Conservation (phyloP, 768 basidiomycete genomes). For the Austroboletus festivus region DNA sequence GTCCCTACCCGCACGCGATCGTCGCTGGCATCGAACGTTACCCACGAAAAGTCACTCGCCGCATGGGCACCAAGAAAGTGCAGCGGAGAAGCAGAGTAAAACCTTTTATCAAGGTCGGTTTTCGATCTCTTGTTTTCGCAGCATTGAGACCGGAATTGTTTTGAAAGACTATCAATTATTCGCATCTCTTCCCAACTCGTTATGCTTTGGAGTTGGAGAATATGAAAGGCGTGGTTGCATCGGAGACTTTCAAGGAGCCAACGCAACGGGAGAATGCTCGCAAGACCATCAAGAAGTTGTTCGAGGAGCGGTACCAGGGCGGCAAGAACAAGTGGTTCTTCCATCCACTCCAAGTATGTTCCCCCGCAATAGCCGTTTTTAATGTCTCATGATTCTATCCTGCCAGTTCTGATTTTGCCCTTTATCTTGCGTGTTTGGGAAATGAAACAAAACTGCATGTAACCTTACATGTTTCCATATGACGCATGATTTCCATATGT, state of each 20-base stretch:
- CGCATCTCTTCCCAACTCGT: slow-evolving; percentile 98
- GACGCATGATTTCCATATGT: slow-evolving; percentile 25
- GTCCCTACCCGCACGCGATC: slow-evolving; percentile 96
- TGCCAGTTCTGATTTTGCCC: slow-evolving; percentile 35
- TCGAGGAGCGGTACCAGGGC: slow-evolving; percentile 90
- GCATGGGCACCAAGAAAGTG: slow-evolving; percentile 96
- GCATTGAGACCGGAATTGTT: neutral
- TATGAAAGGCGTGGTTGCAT: slow-evolving; percentile 79
- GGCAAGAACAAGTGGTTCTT: slow-evolving; percentile 99
- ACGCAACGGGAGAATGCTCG: slow-evolving; percentile 92
- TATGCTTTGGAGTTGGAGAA: slow-evolving; percentile 96
- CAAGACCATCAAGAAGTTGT: slow-evolving; percentile 92
- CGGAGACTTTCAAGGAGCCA: slow-evolving; percentile 97
- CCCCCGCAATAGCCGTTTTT: neutral
- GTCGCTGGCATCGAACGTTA: slow-evolving; percentile 98
- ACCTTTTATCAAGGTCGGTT: slow-evolving; percentile 96
- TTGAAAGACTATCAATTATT: slow-evolving; percentile 87
- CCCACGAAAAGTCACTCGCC: slow-evolving; percentile 95
- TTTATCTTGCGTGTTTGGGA: slow-evolving; percentile 10
- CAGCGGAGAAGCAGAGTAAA: slow-evolving; percentile 94
- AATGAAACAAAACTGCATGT: slow-evolving; percentile 38
- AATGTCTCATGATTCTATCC: slow-evolving; percentile 3
- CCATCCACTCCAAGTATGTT: slow-evolving; percentile 72
- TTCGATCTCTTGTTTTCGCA: neutral
- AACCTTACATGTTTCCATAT: slow-evolving; percentile 32